Evolutionary conservation across 352 stramenopile genomes (phyloP).

Genomic region (Pythium monospermum): DNA sequence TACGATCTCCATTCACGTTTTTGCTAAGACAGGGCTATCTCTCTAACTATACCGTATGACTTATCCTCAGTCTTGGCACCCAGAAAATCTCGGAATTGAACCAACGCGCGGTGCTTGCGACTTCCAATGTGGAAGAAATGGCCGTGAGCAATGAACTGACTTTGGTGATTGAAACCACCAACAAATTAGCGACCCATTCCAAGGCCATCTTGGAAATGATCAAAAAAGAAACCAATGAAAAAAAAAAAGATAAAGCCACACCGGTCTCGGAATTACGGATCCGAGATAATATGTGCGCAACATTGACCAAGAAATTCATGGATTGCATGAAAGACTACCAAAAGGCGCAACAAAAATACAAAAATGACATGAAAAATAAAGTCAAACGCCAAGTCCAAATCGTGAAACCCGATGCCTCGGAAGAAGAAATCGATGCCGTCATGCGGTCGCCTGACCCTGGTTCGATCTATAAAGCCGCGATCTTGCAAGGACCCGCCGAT

Average conservation of each 20-base stretch:
- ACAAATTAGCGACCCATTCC: conserved; percentile 70
- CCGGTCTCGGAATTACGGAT: conserved; percentile 81
- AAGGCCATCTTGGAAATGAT: conserved; percentile 71
- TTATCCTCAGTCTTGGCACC: conserved; percentile 61
- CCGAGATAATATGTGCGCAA: conserved; percentile 96
- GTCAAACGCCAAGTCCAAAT: conserved; percentile 97
- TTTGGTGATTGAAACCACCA: conserved; percentile 90
- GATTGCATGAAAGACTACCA: conserved; percentile 99
- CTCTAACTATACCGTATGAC: no score
- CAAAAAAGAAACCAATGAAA: conserved; percentile 93
- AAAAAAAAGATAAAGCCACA: conserved; percentile 88
- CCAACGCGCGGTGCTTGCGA: conserved; percentile 90
- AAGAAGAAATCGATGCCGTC: conserved; percentile 96
- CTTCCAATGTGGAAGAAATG: conserved; percentile 89
- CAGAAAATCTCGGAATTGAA: conserved; percentile 92
- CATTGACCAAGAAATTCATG: conserved; percentile 97
- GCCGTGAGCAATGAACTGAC: conserved; percentile 89
- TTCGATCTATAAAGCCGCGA: conserved; percentile 83
- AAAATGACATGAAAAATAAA: conserved; percentile 97
- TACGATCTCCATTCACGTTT: conserved; percentile 13
- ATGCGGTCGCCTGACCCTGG: conserved; percentile 87
- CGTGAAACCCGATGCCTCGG: conserved; percentile 96
- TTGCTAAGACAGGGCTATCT: neutral
- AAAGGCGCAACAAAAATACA: conserved; percentile 96
- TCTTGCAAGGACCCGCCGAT: conserved; percentile 70